A percentile compares a stretch with the other conserved stretches of the same genome.
phyloP scores from a whole-genome alignment of 1,284 basidiomycete genomes.

The Marasmius sp. region DNA sequence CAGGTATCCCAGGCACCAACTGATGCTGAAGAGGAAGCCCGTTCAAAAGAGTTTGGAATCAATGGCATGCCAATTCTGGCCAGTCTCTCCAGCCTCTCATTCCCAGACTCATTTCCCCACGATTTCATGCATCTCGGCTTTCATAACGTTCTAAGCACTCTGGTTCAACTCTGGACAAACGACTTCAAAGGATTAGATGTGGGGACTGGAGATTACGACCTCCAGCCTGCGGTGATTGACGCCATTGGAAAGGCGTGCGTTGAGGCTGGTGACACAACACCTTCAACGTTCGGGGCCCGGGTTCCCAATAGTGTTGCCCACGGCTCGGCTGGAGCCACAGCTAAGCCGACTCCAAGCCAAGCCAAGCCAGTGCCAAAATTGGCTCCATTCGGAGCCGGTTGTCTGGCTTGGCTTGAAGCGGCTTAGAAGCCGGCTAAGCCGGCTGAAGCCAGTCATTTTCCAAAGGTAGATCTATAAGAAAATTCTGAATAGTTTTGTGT shows the following conservation, averaged over 20 bases:
- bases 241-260: conserved; percentile 30
- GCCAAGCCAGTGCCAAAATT: too few species aligned
- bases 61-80: conserved; percentile 9
- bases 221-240: conserved; percentile 28
- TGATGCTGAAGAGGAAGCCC: background rate
- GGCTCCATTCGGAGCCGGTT: too few species aligned
- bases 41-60: conserved; percentile 7
- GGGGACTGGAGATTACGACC: conserved; percentile 25
- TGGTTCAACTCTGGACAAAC: conserved; percentile 32
- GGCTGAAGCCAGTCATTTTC: too few species aligned
- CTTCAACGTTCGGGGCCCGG: conserved; percentile 27
- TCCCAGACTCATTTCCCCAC: conserved; percentile 11
- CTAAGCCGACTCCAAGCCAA: too few species aligned
- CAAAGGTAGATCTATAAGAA: too few species aligned
- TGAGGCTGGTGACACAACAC: conserved; percentile 27
- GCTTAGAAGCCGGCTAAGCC: too few species aligned
- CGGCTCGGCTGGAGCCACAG: too few species aligned
- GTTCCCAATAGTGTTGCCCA: conserved; percentile 27
- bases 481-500: too few species aligned
- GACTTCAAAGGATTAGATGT: conserved; percentile 29
- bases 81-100: conserved; percentile 1
- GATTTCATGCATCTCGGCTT: conserved; percentile 15
- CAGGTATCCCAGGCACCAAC: background rate
- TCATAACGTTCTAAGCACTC: conserved; percentile 39
- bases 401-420: too few species aligned